Evolutionary conservation across 164 flowering plant species (phyloP), one percentile per base, ranked within the genome.

Genomic region (Chloranthus sessilifolius): DNA sequence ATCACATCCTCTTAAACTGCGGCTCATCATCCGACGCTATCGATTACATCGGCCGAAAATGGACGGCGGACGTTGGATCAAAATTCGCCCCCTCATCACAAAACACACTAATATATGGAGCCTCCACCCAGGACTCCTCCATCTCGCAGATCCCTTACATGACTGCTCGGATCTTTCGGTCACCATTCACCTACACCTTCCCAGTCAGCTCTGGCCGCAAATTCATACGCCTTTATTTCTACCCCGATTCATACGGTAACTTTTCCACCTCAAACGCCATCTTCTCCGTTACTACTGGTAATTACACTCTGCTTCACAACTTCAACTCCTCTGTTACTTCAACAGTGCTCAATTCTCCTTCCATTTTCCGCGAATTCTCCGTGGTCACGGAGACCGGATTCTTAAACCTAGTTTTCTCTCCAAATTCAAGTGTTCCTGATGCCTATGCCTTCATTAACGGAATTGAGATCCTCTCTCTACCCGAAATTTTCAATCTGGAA

Each of bases 361-460:
- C 68, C 49, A 33, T 86, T 45, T 33, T 76, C 16, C 53, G 61
- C 29, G 80, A 75, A 53, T 76, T 63, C 59, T 55, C 73, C 14
- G 36, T 80, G 20, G 74, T 25, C 43, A 35, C 5, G 62, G 74
- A 0, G 1, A 47, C 3, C 43, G 65, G 4, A 45, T 63, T 0
- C 71, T 54, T 10, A 19, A 64, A 33, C 21, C 49, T 80, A 52
- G 71, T 72, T 1, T 78, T 78, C 63, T 71, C 46, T 35, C 97
- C 77, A 2, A 56, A 68, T 11, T 33, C 46, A 22, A 44, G 62
- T 25, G 67, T 52, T 22, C 50, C 57, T 1, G 65, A 57, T 27
- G 58, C 78, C 0, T 92, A 75, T 58, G 98, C 98, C 0, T 88
- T 83, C 58, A 81, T 88, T 9, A 92, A 92, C 62, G 98, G 98